Percentiles rank a stretch among this genome's conserved stretches.
Conservation (phyloP, 2,329 filamentous ascomycete species). For the Tolypocladium album region DNA sequence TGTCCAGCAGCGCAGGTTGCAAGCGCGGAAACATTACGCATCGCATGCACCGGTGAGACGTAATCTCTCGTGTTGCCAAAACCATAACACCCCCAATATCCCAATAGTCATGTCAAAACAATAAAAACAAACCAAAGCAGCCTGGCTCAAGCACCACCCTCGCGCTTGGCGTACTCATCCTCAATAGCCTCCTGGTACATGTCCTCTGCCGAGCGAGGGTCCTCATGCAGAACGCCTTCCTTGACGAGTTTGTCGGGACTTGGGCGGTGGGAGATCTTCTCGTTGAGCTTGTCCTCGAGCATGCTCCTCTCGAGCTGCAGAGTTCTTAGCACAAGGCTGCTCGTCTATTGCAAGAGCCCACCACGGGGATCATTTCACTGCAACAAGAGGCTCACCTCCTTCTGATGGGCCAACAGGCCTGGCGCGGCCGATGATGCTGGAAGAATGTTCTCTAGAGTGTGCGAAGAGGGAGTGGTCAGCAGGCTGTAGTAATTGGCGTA, state of each 20-base stretch:
- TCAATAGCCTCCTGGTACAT: constrained; percentile 52
- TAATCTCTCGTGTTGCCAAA: too few relatives aligned
- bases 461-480: background rate
- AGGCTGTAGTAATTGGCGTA: too few relatives aligned
- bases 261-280: constrained; percentile 72
- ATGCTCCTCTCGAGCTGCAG: constrained; percentile 68
- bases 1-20: background rate
- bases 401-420: constrained; percentile 67
- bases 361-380: background rate
- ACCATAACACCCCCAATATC: background rate
- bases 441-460: constrained; percentile 66
- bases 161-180: constrained; percentile 53
- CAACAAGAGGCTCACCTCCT: constrained; percentile 39
- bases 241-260: constrained; percentile 65
- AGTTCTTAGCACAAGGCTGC: background rate
- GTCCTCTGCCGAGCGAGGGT: constrained; percentile 47
- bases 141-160: constrained; percentile 42
- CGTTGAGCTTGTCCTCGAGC: constrained; percentile 76
- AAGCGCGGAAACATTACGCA: background rate
- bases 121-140: background rate
- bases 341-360: background rate
- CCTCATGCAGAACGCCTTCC: constrained; percentile 66
- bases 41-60: background rate
- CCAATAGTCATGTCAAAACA: background rate
- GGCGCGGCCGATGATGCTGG: constrained; percentile 70